Evolutionary conservation across 2,329 filamentous ascomycete species (phyloP), one percentile per base, ranked within the genome.

Genomic region (Chaetothyriales sp.): DNA sequence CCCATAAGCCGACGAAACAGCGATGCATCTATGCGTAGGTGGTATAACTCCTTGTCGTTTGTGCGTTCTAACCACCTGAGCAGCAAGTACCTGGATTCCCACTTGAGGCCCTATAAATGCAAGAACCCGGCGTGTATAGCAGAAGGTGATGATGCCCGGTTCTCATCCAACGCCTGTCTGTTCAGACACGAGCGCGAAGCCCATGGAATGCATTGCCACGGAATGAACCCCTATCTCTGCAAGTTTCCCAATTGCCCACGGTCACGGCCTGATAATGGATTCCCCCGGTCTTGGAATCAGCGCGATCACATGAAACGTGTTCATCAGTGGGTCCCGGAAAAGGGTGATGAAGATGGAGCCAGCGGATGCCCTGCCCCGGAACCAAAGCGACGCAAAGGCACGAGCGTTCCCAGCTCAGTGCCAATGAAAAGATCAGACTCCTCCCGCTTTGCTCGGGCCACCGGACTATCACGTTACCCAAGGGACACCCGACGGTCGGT

Each of bases 21-120:
- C 95, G 95, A 79, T 95, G 90, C 81, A 94, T 95, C 71, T 96
- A 95, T 66, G 89, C 95, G 89, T 94, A 83, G 78, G 86, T 71
- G 20, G 19, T 47, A 49, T 46, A 19, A 39, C 9, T n/a, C 20
- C 19, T 7, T 7, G 46, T 49, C 43, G 47, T 55, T 51, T 58
- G 52, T 65, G 53, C 49, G 44, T 62, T 55, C 62, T 59, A 59
- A 65, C 53, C 26, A 25, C 28, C 5, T 43, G 43, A 44, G 47
- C 65, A 95, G 89, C 77, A 96, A 96, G 77, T 95, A 92, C 62
- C 81, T 96, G 60, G 90, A 96, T 70, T 95, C 90, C 25, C 90
- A 96, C 71, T 70, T 95, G 64, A 95, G 93, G 77, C 90, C 90
- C 15, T 96, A 95, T 73, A 83, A 86, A 54, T 96, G 90, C 83